Conservation (phyloP, 2,329 filamentous ascomycete genomes). For the Fusarium continuum region DNA sequence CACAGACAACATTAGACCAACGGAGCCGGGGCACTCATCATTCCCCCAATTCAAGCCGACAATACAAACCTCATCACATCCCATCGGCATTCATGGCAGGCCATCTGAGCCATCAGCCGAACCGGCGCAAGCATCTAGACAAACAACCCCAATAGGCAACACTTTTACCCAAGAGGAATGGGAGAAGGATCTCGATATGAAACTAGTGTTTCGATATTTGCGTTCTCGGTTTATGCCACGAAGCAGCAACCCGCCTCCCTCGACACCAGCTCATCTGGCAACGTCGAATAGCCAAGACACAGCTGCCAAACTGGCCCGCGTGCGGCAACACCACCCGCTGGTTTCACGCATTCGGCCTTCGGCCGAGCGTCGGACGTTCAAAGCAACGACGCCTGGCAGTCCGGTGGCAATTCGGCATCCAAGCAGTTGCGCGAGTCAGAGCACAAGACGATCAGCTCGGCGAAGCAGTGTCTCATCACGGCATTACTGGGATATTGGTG, state of each 20-base stretch:
- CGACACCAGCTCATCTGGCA: constrained; percentile 58
- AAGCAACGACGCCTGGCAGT: constrained; percentile 60
- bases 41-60: constrained; percentile 59
- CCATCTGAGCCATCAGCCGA: constrained; percentile 36
- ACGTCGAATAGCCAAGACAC: constrained; percentile 68
- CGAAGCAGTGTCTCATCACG: constrained; percentile 76
- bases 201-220: constrained; percentile 90
- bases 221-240: constrained; percentile 75
- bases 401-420: constrained; percentile 59
- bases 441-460: constrained; percentile 76
- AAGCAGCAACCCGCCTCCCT: constrained; percentile 52
- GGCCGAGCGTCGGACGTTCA: constrained; percentile 65
- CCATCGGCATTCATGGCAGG: constrained; percentile 50
- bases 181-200: constrained; percentile 91
- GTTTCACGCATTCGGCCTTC: constrained; percentile 65
- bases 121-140: constrained; percentile 28
- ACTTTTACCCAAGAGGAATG: constrained; percentile 80
- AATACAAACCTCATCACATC: constrained; percentile 50
- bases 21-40: constrained; percentile 34
- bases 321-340: constrained; percentile 89
- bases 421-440: constrained; percentile 87
- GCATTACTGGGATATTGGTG: constrained; percentile 93
- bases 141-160: constrained; percentile 42
- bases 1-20: constrained; percentile 39
- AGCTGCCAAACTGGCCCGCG: constrained; percentile 81